Conservation (phyloP, 768 basidiomycete genomes). For the Phallus indusiatus region DNA sequence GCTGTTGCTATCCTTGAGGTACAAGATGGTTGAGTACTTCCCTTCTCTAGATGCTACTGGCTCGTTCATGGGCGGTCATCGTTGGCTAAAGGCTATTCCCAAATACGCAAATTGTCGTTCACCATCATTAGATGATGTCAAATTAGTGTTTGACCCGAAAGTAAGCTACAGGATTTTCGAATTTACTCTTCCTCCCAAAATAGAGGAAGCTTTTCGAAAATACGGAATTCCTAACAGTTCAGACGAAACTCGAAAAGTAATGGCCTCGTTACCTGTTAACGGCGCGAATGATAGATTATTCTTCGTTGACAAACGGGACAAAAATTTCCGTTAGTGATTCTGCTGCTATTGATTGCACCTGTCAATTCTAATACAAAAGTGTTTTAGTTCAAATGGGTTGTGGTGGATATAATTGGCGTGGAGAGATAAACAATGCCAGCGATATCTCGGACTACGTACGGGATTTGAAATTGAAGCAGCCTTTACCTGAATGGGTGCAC, state of each 20-base stretch:
- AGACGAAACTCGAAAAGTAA: background rate
- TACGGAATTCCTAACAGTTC: background rate
- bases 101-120: background rate
- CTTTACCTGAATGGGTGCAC: background rate
- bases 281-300: background rate
- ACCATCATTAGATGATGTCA: background rate
- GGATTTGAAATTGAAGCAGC: background rate
- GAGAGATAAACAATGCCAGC: background rate
- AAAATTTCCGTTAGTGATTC: background rate
- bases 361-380: background rate
- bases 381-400: background rate
- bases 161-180: background rate
- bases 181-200: background rate
- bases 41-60: slow-evolving; percentile 5
- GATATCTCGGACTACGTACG: background rate
- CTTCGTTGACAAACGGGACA: background rate
- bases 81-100: slow-evolving; percentile 1
- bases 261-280: background rate
- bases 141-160: slow-evolving; percentile 1
- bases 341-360: no score
- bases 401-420: slow-evolving; percentile 1
- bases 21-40: background rate
- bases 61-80: background rate
- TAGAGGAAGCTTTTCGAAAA: background rate
- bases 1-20: background rate